Evolutionary conservation across 352 stramenopile species (phyloP).

Genomic region (Peronosclerospora sorghi): DNA sequence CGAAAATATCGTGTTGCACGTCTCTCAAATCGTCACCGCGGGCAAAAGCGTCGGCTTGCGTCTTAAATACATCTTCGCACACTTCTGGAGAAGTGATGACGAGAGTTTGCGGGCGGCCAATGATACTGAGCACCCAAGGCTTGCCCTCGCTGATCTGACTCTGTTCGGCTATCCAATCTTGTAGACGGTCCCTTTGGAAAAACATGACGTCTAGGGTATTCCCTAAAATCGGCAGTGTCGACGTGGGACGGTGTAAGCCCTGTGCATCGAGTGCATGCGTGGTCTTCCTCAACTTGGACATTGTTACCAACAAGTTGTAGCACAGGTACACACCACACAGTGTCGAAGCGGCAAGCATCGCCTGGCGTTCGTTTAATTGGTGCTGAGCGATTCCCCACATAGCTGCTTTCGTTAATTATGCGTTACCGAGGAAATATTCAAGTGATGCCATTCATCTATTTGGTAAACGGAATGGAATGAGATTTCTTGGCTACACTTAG

Average conservation of each 20-base stretch:
- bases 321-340: no score
- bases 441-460: no score
- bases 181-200: conserved; percentile 25
- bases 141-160: conserved; percentile 20
- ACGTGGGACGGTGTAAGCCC: conserved; percentile 14
- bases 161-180: conserved; percentile 50
- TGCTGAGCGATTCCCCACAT: no score
- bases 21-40: conserved; percentile 13
- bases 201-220: conserved; percentile 29
- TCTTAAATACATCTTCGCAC: conserved; percentile 23
- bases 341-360: no score
- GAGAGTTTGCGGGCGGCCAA: conserved; percentile 22
- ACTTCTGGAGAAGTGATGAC: conserved; percentile 25
- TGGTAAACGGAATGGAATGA: no score
- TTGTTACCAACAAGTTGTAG: conserved; percentile 16
- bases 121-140: conserved; percentile 32
- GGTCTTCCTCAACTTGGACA: conserved; percentile 24
- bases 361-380: no score
- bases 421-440: no score
- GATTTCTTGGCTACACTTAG: no score
- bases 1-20: conserved; percentile 29
- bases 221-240: conserved; percentile 24
- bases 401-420: no score
- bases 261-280: conserved; percentile 19
- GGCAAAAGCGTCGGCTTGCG: conserved; percentile 41